Percentiles rank a stretch among this genome's conserved stretches.
These are phyloP conservation scores for Zizania palustris DNA, from an alignment of 202 grass and related monocot genomes.

Conservation along the genomic window DNA sequence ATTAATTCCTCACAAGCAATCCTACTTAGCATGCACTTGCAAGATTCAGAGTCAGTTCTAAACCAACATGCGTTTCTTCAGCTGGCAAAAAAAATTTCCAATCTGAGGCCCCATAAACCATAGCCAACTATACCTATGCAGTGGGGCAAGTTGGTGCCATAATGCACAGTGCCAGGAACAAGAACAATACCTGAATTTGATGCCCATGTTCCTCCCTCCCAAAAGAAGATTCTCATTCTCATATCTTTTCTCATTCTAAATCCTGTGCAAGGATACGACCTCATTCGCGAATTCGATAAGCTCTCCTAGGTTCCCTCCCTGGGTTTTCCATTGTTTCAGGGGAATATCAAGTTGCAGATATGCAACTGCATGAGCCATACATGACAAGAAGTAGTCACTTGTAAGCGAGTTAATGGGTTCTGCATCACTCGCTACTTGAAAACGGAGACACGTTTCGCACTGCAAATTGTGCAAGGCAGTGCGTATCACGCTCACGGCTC, in stretches of 20 bases:
- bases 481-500: neutral
- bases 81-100: conserved; percentile 37
- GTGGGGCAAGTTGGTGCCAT: conserved; percentile 44
- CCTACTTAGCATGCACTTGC: conserved; percentile 52
- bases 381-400: conserved; percentile 26
- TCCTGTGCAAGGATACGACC: neutral
- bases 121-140: conserved; percentile 31
- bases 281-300: conserved; percentile 26
- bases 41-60: conserved; percentile 55
- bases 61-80: conserved; percentile 52
- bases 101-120: conserved; percentile 17
- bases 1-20: conserved; percentile 39
- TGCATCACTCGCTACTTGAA: conserved; percentile 42
- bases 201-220: conserved; percentile 23
- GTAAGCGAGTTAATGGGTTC: conserved; percentile 39
- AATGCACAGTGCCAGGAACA: conserved; percentile 37
- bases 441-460: conserved; percentile 23
- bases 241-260: conserved; percentile 14
- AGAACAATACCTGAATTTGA: conserved; percentile 44
- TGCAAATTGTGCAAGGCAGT: conserved; percentile 13
- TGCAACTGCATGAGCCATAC: conserved; percentile 20
- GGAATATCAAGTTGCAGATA: conserved; percentile 35
- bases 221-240: conserved; percentile 31
- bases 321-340: conserved; percentile 32
- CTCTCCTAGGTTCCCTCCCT: conserved; percentile 32